Base-by-base conservation (phyloP, 169 alveolate genomes). In the Plasmodium ovale region DNA sequence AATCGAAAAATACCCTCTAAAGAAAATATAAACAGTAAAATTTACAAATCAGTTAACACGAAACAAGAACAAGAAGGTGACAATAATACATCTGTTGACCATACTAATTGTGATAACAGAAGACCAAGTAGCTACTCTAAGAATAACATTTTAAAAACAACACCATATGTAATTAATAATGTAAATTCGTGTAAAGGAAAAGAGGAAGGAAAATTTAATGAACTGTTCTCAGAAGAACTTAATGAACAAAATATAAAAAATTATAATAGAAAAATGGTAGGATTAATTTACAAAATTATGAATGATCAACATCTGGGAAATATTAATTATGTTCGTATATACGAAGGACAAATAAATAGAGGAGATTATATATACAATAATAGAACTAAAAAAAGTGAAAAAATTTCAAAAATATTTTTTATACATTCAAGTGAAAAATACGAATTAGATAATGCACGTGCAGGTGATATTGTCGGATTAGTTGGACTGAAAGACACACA, bases 341-440 rank as follows among this genome's bases (percentile, higher is more conserved):
- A 94, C 79, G 87, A 96, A 37, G 97, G 97, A n/a, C 85, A 85
- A 67, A 42, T 93, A 68, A 77, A 73, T 60, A 94, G 79, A 47
- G 96, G 96, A 12, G 94, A 93, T 47, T 79, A 35, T 21, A 93
- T 95, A 39, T 92, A 88, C 72, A 95, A 94, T 54, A 91, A 95
- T 49, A 91, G 97, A 56, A 94, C 96, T 35, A 90, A 92, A 84
- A 84, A 84, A 87, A 60, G 93, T 67, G 96, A 96, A 88, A 94
- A 95, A 72, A 87, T 95, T 51, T 95, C 95, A 72, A 95, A 95
- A 33, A 89, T 96, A 51, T 94, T 95, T 59, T 77, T 96, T 74
- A 93, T 96, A 49, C 98, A 96, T 88, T 92, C 97, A 12, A 94
- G 95, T 92, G 92, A 93, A 74, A 89, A 96, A 49, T 92, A 92